These are phyloP conservation scores for Boletus pseudopeckii DNA, from an alignment of 768 basidiomycete species.

Conservation along the genomic window DNA sequence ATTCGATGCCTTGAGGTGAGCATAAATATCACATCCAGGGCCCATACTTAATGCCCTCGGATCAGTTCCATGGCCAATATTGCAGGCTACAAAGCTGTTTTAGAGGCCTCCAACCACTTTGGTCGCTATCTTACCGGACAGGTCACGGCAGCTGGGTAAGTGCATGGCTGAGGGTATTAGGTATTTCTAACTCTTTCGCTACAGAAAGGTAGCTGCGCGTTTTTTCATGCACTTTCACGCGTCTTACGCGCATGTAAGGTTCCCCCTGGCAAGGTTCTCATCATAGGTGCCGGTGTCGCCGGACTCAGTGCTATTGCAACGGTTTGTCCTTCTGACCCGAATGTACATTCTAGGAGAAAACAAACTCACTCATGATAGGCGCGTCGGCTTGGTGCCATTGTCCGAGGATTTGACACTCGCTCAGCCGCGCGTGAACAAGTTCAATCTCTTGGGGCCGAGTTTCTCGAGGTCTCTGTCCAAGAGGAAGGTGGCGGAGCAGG, in stretches of 20 bases:
- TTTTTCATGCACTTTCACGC: constrained; percentile 1
- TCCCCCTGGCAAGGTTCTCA: constrained; percentile 80
- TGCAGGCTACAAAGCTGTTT: constrained; percentile 87
- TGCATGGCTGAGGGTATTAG: constrained; percentile 11
- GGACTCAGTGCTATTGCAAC: constrained; percentile 87
- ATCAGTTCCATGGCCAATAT: constrained; percentile 90
- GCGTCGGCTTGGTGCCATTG: constrained; percentile 80
- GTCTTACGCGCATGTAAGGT: constrained; percentile 46
- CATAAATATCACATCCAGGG: background rate
- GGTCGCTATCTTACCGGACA: constrained; percentile 89
- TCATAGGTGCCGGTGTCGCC: constrained; percentile 88
- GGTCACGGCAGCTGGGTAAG: constrained; percentile 86
- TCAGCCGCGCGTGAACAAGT: constrained; percentile 86
- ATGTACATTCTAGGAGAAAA: background rate
- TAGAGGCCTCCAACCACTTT: constrained; percentile 88
- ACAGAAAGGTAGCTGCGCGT: constrained; percentile 40
- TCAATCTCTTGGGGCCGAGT: constrained; percentile 86
- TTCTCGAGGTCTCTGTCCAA: constrained; percentile 74
- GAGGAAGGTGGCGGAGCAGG: constrained; percentile 83
- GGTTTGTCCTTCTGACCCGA: constrained; percentile 36
- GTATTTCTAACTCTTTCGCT: constrained; percentile 4
- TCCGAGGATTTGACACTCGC: constrained; percentile 85
- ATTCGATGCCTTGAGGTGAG: constrained; percentile 81
- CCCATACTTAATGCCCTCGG: background rate
- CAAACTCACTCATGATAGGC: constrained; percentile 44